A percentile compares a stretch with the other conserved stretches of the same genome.
phyloP scores from a whole-genome alignment of 169 alveolate genomes.

The Plasmodium coatneyi region DNA sequence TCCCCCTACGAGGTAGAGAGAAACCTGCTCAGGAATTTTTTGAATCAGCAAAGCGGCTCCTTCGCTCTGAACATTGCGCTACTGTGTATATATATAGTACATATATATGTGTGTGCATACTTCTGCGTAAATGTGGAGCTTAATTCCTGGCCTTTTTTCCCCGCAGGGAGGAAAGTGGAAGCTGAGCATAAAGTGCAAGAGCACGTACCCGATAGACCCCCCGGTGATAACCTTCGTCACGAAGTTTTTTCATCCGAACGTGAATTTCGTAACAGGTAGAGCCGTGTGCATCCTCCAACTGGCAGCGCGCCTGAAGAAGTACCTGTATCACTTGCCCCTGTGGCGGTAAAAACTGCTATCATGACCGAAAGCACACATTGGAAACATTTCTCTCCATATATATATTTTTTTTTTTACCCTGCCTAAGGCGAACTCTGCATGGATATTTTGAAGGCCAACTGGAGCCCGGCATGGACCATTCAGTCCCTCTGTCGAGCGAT shows the following conservation, averaged over 20 bases:
- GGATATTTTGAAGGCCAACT: conserved; percentile 93
- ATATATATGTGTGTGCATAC: background rate
- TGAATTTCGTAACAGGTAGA: conserved; percentile 94
- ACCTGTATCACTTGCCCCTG: background rate
- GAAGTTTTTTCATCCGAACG: conserved; percentile 97
- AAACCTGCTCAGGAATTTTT: background rate
- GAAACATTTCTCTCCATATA: background rate
- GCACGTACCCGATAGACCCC: conserved; percentile 94
- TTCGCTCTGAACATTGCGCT: background rate
- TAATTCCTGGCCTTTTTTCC: background rate
- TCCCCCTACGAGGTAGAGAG: conserved; percentile 92
- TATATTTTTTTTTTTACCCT: background rate
- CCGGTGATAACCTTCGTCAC: conserved; percentile 94
- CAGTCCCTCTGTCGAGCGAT: conserved; percentile 95
- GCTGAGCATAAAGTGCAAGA: conserved; percentile 90
- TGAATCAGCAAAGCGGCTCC: background rate
- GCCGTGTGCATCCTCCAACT: background rate
- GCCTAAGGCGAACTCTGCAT: conserved; percentile 93
- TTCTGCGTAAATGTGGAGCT: background rate
- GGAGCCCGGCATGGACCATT: conserved; percentile 98
- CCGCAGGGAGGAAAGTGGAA: conserved; percentile 90
- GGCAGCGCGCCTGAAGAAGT: background rate
- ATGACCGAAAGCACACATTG: background rate
- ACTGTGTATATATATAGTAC: background rate
- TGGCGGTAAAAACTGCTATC: background rate